These are phyloP conservation scores for Solanum pimpinellifolium DNA, from an alignment of 257 asterid species.

Conservation along the genomic window DNA sequence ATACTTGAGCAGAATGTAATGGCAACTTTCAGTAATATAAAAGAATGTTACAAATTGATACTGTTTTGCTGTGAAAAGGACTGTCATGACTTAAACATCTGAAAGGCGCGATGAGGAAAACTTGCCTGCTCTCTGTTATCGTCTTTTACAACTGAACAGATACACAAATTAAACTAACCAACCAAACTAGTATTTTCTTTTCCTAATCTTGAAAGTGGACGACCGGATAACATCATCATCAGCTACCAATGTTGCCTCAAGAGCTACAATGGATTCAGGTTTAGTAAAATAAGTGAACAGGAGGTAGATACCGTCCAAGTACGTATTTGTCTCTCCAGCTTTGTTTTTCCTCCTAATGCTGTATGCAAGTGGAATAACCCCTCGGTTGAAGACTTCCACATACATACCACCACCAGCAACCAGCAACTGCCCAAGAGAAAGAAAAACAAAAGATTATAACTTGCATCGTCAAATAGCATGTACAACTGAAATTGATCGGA, in stretches of 20 bases:
- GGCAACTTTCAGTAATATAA: background rate
- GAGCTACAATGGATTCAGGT: constrained; percentile 50
- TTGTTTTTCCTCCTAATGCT: constrained; percentile 68
- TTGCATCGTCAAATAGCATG: background rate
- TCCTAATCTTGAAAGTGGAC: constrained; percentile 71
- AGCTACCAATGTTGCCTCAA: constrained; percentile 34
- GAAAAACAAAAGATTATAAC: background rate
- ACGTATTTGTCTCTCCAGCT: constrained; percentile 87
- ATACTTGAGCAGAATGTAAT: background rate
- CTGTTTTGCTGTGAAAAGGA: background rate
- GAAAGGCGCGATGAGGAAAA: background rate
- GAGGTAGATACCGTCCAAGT: constrained; percentile 90
- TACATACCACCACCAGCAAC: constrained; percentile 98
- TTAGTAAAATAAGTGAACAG: constrained; percentile 89
- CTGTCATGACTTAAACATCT: background rate
- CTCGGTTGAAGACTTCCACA: constrained; percentile 91
- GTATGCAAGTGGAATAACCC: constrained; percentile 91
- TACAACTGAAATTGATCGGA: background rate
- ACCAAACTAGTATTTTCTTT: constrained; percentile 34
- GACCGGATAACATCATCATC: constrained; percentile 80
- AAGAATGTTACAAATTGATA: background rate
- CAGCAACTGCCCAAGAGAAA: constrained; percentile 44
- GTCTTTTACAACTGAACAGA: constrained; percentile 2
- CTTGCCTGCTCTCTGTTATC: background rate
- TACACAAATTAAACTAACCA: background rate